phyloP scores from a whole-genome alignment of 1,139 yeast species.

The Yamadazyma diddensiae region DNA sequence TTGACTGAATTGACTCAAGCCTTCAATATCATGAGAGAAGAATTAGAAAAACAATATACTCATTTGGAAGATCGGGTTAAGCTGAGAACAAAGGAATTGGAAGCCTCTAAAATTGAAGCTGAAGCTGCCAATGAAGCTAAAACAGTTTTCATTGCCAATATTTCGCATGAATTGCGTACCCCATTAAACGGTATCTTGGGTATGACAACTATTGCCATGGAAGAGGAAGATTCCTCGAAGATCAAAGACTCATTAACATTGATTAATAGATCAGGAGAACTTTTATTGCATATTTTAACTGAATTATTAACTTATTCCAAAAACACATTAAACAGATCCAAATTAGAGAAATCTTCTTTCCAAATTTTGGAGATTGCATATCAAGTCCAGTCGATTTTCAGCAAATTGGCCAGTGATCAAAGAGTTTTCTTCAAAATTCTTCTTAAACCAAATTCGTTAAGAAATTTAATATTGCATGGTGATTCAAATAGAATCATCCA shows the following conservation, averaged over 20 bases:
- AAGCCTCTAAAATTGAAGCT: slow-evolving; percentile 84
- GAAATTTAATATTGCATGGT: slow-evolving; percentile 70
- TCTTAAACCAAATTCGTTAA: slow-evolving; percentile 56
- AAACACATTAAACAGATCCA: slow-evolving; percentile 84
- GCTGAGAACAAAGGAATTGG: slow-evolving; percentile 82
- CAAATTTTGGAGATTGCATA: slow-evolving; percentile 71
- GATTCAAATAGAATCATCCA: slow-evolving; percentile 87
- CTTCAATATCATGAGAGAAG: slow-evolving; percentile 88
- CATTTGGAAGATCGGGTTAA: slow-evolving; percentile 88
- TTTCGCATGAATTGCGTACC: slow-evolving; percentile 91
- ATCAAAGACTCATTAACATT: slow-evolving; percentile 67
- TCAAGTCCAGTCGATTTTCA: slow-evolving; percentile 84
- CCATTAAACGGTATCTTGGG: slow-evolving; percentile 96
- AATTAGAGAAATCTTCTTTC: slow-evolving; percentile 77
- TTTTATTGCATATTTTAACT: slow-evolving; percentile 80
- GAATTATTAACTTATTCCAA: slow-evolving; percentile 87
- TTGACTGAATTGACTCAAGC: slow-evolving; percentile 84
- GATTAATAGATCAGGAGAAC: slow-evolving; percentile 84
- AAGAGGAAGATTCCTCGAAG: slow-evolving; percentile 65
- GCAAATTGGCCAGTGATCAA: slow-evolving; percentile 78
- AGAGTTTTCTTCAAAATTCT: slow-evolving; percentile 60
- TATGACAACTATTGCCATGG: slow-evolving; percentile 92
- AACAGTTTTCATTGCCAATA: slow-evolving; percentile 91
- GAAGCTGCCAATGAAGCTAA: slow-evolving; percentile 95
- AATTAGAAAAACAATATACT: slow-evolving; percentile 76